phyloP scores from a whole-genome alignment of 2,329 filamentous ascomycete genomes.

The Neobulgaria alba region DNA sequence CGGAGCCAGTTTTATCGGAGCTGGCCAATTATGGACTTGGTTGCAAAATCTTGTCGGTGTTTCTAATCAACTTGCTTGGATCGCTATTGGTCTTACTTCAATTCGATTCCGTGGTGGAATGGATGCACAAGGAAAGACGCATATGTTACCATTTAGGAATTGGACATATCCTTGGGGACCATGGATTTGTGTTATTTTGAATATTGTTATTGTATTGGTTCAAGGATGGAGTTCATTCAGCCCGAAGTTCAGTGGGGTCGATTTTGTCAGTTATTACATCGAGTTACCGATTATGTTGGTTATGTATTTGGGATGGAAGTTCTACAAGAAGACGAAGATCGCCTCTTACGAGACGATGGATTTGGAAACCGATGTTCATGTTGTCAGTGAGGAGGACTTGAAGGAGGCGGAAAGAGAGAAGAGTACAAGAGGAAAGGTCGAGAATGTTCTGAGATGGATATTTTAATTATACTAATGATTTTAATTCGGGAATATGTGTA shows the following conservation, averaged over 20 bases:
- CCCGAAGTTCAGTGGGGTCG: conserved; percentile 46
- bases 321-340: conserved; percentile 37
- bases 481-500: too few relatives aligned
- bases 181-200: conserved; percentile 46
- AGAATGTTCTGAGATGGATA: conserved; percentile 23
- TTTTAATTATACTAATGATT: conserved; percentile 22
- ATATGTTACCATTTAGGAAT: conserved; percentile 55
- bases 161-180: conserved; percentile 59
- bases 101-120: conserved; percentile 55
- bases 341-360: conserved; percentile 41
- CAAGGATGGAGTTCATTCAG: conserved; percentile 58
- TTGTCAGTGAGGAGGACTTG: conserved; percentile 24
- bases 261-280: conserved; percentile 57
- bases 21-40: conserved; percentile 58
- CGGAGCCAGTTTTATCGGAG: conserved; percentile 56
- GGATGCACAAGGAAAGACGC: conserved; percentile 48
- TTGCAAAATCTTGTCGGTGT: conserved; percentile 60
- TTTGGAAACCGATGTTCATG: conserved; percentile 39
- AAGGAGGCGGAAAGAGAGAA: conserved; percentile 17
- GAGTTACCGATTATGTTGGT: conserved; percentile 52
- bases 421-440: conserved; percentile 21
- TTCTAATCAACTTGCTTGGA: conserved; percentile 59
- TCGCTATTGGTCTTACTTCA: conserved; percentile 54
- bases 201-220: conserved; percentile 50
- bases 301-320: conserved; percentile 48